Evolutionary conservation across 1,284 basidiomycete species (phyloP).

Genomic region (Rhodotorula sp.): DNA sequence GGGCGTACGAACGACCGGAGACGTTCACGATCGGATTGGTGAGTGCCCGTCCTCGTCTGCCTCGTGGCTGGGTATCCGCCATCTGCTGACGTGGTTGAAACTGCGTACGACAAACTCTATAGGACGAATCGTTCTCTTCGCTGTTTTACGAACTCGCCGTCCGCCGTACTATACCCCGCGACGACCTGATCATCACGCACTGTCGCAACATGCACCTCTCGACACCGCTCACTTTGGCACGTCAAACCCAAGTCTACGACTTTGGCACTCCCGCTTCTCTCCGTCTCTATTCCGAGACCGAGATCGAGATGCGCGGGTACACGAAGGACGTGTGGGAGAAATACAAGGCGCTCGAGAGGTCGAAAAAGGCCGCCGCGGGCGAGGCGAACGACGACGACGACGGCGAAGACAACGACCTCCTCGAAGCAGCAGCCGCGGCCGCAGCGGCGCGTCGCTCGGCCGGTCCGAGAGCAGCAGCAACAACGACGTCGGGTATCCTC

Average conservation of each 20-base stretch:
- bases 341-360: neutral
- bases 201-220: neutral
- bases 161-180: neutral
- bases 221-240: neutral
- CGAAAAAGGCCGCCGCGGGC: neutral
- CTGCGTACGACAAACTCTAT: neutral
- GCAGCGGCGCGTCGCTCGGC: neutral
- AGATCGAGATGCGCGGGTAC: constrained; percentile 9
- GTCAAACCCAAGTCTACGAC: constrained; percentile 17
- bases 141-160: constrained; percentile 20
- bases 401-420: neutral
- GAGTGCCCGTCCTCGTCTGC: neutral
- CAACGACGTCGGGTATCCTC: neutral
- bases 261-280: constrained; percentile 29
- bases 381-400: constrained; percentile 6
- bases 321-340: constrained; percentile 14
- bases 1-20: constrained; percentile 14
- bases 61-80: too few species aligned
- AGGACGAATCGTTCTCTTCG: constrained; percentile 21
- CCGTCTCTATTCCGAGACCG: neutral
- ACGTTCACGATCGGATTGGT: constrained; percentile 15
- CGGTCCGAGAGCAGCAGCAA: neutral
- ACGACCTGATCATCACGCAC: constrained; percentile 22
- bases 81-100: neutral
- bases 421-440: neutral